phyloP scores from a whole-genome alignment of 2,329 filamentous ascomycete species.

The Alternaria metachromatica region DNA sequence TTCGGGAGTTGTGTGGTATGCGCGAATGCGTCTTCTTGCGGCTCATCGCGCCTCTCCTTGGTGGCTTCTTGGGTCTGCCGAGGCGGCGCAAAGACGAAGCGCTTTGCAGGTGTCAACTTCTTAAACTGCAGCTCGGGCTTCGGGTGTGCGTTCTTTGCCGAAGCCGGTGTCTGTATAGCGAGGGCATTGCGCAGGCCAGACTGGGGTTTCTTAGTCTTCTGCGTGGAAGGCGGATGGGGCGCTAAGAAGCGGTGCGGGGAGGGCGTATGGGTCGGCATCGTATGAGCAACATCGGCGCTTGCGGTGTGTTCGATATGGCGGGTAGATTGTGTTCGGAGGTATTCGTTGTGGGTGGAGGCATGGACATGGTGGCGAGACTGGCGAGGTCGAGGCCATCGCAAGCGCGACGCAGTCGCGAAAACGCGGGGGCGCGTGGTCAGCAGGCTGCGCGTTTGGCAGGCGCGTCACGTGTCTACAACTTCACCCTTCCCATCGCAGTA shows the following conservation, averaged over 20 bases:
- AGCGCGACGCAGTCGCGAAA: slow-evolving; percentile 4
- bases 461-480: neutral
- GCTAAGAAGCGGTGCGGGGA: slow-evolving; percentile 46
- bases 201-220: slow-evolving; percentile 29
- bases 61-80: slow-evolving; percentile 9
- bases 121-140: slow-evolving; percentile 12
- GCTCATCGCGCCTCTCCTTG: slow-evolving; percentile 6
- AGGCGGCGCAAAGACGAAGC: slow-evolving; percentile 37
- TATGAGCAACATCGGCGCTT: slow-evolving; percentile 5
- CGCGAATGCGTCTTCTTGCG: neutral
- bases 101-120: slow-evolving; percentile 38
- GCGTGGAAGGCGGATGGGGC: slow-evolving; percentile 20
- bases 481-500: neutral
- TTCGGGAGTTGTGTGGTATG: slow-evolving; percentile 23
- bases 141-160: neutral
- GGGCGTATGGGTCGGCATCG: slow-evolving; percentile 38
- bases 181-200: slow-evolving; percentile 33
- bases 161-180: slow-evolving; percentile 18
- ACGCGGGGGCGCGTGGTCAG: slow-evolving; percentile 24
- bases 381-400: neutral
- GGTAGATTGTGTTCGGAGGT: neutral
- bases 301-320: neutral
- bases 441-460: neutral
- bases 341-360: neutral
- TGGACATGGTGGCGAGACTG: slow-evolving; percentile 4